Evolutionary conservation across 2,329 filamentous ascomycete genomes (phyloP).

Genomic region (Rutstroemia sp.): DNA sequence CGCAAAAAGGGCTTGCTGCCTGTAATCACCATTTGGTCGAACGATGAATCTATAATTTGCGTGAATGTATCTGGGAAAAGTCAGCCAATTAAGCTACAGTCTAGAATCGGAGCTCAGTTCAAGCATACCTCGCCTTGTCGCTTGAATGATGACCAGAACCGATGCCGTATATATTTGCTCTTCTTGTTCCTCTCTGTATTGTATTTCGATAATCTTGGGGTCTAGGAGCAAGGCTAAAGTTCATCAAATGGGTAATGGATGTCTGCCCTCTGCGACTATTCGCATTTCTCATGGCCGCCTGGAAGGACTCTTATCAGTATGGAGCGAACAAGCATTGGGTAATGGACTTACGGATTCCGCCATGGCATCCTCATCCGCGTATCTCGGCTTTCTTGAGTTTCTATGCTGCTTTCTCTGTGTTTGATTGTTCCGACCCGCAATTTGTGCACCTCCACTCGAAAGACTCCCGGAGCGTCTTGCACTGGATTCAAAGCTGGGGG

Average conservation of each 20-base stretch:
- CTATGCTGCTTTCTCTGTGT: constrained; percentile 75
- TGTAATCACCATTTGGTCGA: constrained; percentile 72
- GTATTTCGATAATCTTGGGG: constrained; percentile 50
- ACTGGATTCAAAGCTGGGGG: constrained; percentile 25
- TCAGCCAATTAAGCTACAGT: background rate
- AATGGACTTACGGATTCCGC: constrained; percentile 59
- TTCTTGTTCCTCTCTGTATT: constrained; percentile 42
- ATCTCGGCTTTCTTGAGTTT: constrained; percentile 64
- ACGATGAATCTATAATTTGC: constrained; percentile 98
- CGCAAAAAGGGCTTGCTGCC: constrained; percentile 72
- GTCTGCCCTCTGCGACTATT: constrained; percentile 82
- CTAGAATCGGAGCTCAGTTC: background rate
- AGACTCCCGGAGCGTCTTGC: constrained; percentile 22
- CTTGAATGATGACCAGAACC: constrained; percentile 84
- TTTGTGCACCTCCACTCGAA: constrained; percentile 9
- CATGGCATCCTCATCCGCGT: constrained; percentile 80
- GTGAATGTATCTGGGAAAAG: constrained; percentile 65
- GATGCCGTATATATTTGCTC: constrained; percentile 73
- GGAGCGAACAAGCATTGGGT: background rate
- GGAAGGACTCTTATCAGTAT: constrained; percentile 10
- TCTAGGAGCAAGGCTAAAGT: constrained; percentile 74
- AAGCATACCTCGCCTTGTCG: constrained; percentile 74
- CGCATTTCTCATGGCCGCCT: constrained; percentile 49
- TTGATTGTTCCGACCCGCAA: constrained; percentile 63
- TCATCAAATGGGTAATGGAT: constrained; percentile 93